Base-by-base conservation (phyloP, 352 stramenopile species). In the Blastocystis sp. region DNA sequence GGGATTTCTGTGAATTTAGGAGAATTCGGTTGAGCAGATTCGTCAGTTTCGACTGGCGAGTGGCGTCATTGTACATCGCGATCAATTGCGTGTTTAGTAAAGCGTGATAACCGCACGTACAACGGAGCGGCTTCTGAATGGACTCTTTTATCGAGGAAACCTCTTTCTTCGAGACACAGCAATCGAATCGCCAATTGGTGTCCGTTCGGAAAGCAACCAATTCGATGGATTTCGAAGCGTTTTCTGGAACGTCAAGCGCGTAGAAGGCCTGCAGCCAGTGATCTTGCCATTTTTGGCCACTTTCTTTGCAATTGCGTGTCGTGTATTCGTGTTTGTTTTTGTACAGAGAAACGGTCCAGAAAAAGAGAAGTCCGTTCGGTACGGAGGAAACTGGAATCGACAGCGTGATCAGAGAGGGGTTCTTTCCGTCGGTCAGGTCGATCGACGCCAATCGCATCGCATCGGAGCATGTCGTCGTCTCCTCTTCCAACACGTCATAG, bases 251-350 rank as follows among this genome's bases (percentile, higher is more conserved):
- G n/a, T 36, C 24, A 24, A 81, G 69, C 32, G 44, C 40, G 32
- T 57, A 81, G 32, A 63, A 81, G 18, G 69, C 69, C 48, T 81
- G 69, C n/a, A 81, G 53, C 69, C 69, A 81, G 24, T 81, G 69
- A 42, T 81, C 69, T n/a, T 81, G 21, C 69, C 69, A 81, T 14
- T 59, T 59, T 27, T 59, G 51, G 40, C 48, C 46, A 11, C 40
- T 44, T 4, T 48, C 29, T 34, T 1, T 21, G 3, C 11, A n/a
- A 4, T 16, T 18, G n/a, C 4, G 29, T 1, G 69, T 81, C 0
- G 69, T 63, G 40, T 81, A 81, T 7, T 51, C 16, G 32, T 65
- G 24, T 4, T 57, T 48, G 27, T 64, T 16, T 27, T 46, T 0
- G 27, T 81, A 81, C 1, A 81, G 34, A 0, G 46, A 34, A 9